Percentiles rank a stretch among this genome's conserved stretches.
phyloP scores from a whole-genome alignment of 768 basidiomycete genomes.

The Trametes meyenii region DNA sequence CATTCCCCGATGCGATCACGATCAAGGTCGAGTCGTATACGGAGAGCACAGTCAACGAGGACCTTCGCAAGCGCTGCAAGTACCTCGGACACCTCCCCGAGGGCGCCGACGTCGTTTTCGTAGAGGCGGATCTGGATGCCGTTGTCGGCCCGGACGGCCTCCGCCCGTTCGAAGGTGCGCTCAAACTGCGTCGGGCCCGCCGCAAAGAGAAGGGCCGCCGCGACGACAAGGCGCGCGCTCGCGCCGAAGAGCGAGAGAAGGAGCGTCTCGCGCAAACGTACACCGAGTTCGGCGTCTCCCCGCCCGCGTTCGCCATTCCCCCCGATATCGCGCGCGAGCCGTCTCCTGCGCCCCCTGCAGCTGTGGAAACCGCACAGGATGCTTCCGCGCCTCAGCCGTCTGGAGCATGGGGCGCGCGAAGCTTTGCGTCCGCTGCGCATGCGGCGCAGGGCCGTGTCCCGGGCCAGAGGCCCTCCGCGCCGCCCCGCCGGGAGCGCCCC shows the following conservation, averaged over 20 bases:
- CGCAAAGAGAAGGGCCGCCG: constrained; percentile 82
- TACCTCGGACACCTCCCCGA: constrained; percentile 93
- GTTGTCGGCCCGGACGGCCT: constrained; percentile 80
- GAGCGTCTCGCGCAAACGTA: constrained; percentile 36
- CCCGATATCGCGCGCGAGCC: constrained; percentile 34
- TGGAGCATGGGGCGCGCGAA: constrained; percentile 81
- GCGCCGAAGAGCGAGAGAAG: constrained; percentile 78
- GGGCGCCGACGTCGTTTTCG: constrained; percentile 90
- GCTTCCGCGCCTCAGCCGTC: constrained; percentile 20
- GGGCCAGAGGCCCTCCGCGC: constrained; percentile 28
- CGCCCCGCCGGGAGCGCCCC: constrained; percentile 37
- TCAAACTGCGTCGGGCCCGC: constrained; percentile 72
- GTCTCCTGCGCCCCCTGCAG: constrained; percentile 69
- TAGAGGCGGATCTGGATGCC: constrained; percentile 81
- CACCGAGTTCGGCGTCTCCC: constrained; percentile 24
- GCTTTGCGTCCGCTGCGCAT: constrained; percentile 76
- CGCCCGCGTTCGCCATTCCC: constrained; percentile 17
- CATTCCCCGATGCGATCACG: constrained; percentile 82
- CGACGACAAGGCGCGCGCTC: constrained; percentile 81
- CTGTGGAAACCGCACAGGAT: constrained; percentile 42
- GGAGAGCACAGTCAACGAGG: constrained; percentile 87
- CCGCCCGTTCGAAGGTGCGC: constrained; percentile 79
- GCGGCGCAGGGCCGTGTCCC: constrained; percentile 21
- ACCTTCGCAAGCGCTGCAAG: constrained; percentile 92
- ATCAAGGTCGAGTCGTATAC: constrained; percentile 78